A percentile compares a stretch with the other conserved stretches of the same genome.
These are phyloP conservation scores for Sphaerulina vaccinii DNA, from an alignment of 2,329 filamentous ascomycete species.

Conservation along the genomic window DNA sequence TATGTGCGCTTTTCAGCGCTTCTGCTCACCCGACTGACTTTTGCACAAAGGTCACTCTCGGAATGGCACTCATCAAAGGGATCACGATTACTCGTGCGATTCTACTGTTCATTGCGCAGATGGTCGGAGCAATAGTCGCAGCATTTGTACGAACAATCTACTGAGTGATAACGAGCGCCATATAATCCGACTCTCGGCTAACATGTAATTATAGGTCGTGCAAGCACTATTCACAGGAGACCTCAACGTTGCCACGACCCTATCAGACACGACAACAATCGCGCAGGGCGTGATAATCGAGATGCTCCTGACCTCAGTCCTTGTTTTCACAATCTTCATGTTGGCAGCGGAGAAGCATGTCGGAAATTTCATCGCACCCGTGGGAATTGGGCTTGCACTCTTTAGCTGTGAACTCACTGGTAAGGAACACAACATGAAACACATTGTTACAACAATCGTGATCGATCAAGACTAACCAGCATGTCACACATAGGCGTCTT, in stretches of 20 bases:
- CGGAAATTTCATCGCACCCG: conserved; percentile 34
- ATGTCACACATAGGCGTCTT: conserved; percentile 23
- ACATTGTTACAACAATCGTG: not conserved
- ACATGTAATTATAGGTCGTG: conserved; percentile 21
- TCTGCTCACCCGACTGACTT: conserved; percentile 23
- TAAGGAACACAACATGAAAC: not conserved
- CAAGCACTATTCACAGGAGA: conserved; percentile 38
- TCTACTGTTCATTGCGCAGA: conserved; percentile 10
- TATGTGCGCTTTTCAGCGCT: conserved; percentile 19
- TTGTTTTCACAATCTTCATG: conserved; percentile 39
- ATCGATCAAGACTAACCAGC: too few relatives aligned
- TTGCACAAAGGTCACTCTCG: conserved; percentile 30
- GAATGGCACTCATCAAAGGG: conserved; percentile 36
- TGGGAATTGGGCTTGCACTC: conserved; percentile 32
- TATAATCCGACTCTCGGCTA: too few relatives aligned
- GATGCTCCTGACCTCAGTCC: conserved; percentile 35
- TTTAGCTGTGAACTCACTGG: conserved; percentile 27
- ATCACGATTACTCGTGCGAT: conserved; percentile 30
- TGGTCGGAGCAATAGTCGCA: conserved; percentile 7
- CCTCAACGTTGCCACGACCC: conserved; percentile 36
- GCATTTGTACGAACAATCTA: conserved; percentile 9
- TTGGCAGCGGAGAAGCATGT: conserved; percentile 38
- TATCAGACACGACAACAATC: conserved; percentile 36
- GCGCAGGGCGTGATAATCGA: conserved; percentile 41
- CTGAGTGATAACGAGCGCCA: too few relatives aligned